Evolutionary conservation across 106 monocot genomes (phyloP), one percentile per base, ranked within the genome.

Genomic region (Acorus calamus): DNA sequence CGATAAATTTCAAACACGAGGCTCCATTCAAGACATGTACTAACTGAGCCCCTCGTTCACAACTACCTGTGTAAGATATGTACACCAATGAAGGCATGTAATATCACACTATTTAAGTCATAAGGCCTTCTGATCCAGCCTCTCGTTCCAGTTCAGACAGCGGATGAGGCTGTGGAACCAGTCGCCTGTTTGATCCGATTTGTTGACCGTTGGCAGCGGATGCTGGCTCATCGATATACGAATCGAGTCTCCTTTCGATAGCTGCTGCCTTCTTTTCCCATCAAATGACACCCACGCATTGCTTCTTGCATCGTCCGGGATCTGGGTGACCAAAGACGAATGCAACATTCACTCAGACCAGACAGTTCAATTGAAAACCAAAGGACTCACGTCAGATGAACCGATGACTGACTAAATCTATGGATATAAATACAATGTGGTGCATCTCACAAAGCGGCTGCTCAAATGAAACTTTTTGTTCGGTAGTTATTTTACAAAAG

Each of bases 251-350:
- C 98, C 98, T 76, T 80, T 80, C 2, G 92, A 92, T 44, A 99
- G 79, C 56, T 99, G 98, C 56, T 99, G 98, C 69, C 98, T 85
- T 66, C 98, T 85, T 63, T 99, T 99, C 28, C 98, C 98, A 55
- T 99, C 92, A 63, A 99, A 99, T 53, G 98, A 99, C 28, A 99
- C 98, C 98, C 98, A 99, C 6, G 98, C 98, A 63, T 99, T 99
- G 52, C 81, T 88, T 44, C 92, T 70, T 55, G 98, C 77, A 64
- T 85, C 88, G 11, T 66, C 66, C 3, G 98, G 98, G 57, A 99
- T 99, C 98, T 96, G 82, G 0, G 28, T 0, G 28, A 28, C 28
- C 28, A n/a, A n/a, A n/a, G n/a, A n/a, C n/a, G n/a, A n/a, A n/a
- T n/a, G n/a, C n/a, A n/a, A n/a, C n/a, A 28, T 28, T 28, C 28